Conservation (phyloP, 1,284 basidiomycete species). For the Meripilus lineatus region DNA sequence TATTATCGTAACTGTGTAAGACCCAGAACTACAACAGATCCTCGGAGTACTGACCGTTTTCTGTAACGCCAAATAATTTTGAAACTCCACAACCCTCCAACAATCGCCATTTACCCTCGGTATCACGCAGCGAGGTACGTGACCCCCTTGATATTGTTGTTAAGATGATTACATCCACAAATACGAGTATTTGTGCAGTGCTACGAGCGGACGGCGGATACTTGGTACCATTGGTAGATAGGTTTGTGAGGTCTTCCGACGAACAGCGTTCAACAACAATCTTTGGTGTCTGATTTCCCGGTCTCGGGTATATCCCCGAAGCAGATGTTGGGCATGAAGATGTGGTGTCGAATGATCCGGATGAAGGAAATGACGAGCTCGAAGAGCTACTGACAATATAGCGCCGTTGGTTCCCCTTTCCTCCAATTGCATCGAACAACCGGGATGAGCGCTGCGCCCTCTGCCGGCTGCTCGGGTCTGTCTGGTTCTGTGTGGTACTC, state of each 20-base stretch:
- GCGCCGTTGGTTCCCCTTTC: neutral
- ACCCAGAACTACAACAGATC: neutral
- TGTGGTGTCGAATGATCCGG: neutral
- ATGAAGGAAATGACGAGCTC: neutral
- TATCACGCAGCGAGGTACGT: too few relatives aligned
- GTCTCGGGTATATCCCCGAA: too few relatives aligned
- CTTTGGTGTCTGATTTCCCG: neutral
- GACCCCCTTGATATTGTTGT: too few relatives aligned
- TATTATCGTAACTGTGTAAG: neutral
- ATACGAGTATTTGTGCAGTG: slow-evolving; percentile 41
- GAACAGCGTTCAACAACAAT: neutral
- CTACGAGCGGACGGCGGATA: neutral
- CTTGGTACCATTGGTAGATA: too few relatives aligned
- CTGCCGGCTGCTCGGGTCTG: too few relatives aligned
- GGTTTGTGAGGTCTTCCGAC: too few relatives aligned
- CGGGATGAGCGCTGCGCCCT: neutral
- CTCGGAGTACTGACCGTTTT: slow-evolving; percentile 16
- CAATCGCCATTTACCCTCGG: slow-evolving; percentile 35
- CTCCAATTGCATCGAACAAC: neutral
- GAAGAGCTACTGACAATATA: neutral
- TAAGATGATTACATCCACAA: slow-evolving; percentile 49
- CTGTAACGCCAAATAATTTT: slow-evolving; percentile 46
- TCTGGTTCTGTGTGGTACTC: too few relatives aligned
- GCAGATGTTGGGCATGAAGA: too few relatives aligned
- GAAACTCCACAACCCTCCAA: slow-evolving; percentile 51